Percentiles rank a stretch among this genome's conserved stretches.
These are phyloP conservation scores for Kockovaella imperatae DNA, from an alignment of 768 basidiomycete species.

Conservation along the genomic window DNA sequence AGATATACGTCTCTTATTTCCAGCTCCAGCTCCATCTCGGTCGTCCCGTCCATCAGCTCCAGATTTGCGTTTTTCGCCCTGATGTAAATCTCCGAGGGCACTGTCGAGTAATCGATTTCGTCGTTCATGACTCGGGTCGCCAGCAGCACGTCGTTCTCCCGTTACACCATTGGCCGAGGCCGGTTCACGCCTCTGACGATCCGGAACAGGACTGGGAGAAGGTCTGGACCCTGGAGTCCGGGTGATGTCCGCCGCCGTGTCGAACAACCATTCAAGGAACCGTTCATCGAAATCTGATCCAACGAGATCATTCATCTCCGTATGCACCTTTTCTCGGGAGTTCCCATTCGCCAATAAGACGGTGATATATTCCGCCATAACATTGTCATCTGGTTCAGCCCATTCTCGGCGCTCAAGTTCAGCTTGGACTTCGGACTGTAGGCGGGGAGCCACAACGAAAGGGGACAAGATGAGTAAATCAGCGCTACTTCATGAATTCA, in stretches of 20 bases:
- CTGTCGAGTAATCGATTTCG: conserved; percentile 28
- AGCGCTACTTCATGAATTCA: neutral
- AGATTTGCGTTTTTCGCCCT: conserved; percentile 31
- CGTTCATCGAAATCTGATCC: conserved; percentile 22
- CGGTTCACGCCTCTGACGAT: conserved; percentile 1
- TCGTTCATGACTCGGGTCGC: conserved; percentile 1
- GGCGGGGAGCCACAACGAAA: neutral
- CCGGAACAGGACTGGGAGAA: conserved; percentile 6
- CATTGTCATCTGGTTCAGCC: conserved; percentile 39
- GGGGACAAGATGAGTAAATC: neutral
- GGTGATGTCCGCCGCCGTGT: conserved; percentile 15
- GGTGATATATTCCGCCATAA: conserved; percentile 44
- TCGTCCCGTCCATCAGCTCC: conserved; percentile 14
- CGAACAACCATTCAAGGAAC: conserved; percentile 40
- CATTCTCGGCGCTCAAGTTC: conserved; percentile 39
- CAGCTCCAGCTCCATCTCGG: too few species aligned
- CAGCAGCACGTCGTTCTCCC: neutral
- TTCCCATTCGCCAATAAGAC: conserved; percentile 42
- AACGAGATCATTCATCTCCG: conserved; percentile 39
- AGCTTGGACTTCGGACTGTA: conserved; percentile 26
- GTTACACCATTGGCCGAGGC: neutral
- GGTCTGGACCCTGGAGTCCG: neutral
- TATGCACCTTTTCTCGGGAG: conserved; percentile 28
- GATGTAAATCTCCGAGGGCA: conserved; percentile 32
- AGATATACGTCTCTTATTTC: conserved; percentile 29